These are phyloP conservation scores for Arthroderma sp. DNA, from an alignment of 2,329 filamentous ascomycete species.

Conservation along the genomic window DNA sequence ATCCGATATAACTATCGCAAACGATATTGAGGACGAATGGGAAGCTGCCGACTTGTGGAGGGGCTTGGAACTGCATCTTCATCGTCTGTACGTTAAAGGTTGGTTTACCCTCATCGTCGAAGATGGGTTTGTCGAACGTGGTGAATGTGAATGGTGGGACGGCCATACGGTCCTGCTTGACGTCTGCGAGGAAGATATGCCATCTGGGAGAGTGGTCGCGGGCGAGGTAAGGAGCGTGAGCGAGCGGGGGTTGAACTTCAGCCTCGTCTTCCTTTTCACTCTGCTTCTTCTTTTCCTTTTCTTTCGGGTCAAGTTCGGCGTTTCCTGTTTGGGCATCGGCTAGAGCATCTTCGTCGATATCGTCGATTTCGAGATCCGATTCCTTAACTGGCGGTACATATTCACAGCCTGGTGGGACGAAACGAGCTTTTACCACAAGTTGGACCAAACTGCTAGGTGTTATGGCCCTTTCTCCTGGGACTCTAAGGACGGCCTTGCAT, in stretches of 20 bases:
- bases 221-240: constrained; percentile 79
- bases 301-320: constrained; percentile 45
- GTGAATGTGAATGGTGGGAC: constrained; percentile 95
- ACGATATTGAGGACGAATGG: constrained; percentile 89
- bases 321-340: constrained; percentile 62
- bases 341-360: constrained; percentile 84
- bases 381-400: constrained; percentile 64
- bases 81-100: constrained; percentile 93
- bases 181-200: constrained; percentile 90
- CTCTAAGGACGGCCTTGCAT: constrained; percentile 96
- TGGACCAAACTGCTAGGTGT: constrained; percentile 87
- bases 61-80: constrained; percentile 93
- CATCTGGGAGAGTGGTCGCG: constrained; percentile 82
- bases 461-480: constrained; percentile 83
- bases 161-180: constrained; percentile 88
- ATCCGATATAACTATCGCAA: constrained; percentile 89
- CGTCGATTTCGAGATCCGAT: constrained; percentile 74
- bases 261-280: constrained; percentile 36
- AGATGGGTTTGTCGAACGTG: constrained; percentile 79
- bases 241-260: constrained; percentile 66
- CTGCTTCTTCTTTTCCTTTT: constrained; percentile 51
- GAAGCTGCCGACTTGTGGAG: constrained; percentile 82
- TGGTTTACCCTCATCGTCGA: constrained; percentile 66
- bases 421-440: constrained; percentile 86
- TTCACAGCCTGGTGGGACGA: constrained; percentile 73